Evolutionary conservation across 2,329 filamentous ascomycete species (phyloP), one percentile per base, ranked within the genome.

Genomic region (Botrytis fragariae): DNA sequence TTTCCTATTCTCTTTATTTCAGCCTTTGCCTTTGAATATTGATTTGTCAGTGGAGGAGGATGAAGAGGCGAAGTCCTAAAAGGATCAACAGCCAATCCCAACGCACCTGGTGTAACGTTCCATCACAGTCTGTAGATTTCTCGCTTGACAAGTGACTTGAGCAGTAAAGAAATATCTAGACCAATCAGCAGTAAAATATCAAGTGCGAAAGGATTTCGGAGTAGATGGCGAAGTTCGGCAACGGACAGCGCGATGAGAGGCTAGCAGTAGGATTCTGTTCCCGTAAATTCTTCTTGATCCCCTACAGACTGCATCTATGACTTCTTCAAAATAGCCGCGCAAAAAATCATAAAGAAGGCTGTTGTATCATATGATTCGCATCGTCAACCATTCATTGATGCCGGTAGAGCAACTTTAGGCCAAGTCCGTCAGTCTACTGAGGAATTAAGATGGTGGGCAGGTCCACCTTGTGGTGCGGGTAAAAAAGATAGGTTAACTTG

Each of bases 401-500:
- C 57, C 69, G 37, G 45, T 35, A 64, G 69, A 72, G 69, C 61
- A 72, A 68, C 37, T 72, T 72, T 68, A 59, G 70, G 62, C 62
- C 61, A 72, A 29, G 20, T 60, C 63, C 39, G 71, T 45, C 35
- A 20, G 61, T n/a, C 51, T 60, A 51, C 63, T 69, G 48, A 69
- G n/a, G 54, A 68, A 32, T 64, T 51, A n/a, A 45, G 39, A 57
- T 44, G 32, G 62, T 57, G 48, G 42, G 48, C 48, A 57, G 48
- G 44, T 25, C 57, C 29, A 48, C 48, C 39, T 44, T 69, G 42
- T 39, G 37, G 42, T 65, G 61, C 45, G 69, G 42, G 32, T 44
- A 63, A 51, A 64, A 35, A 57, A 62, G 32, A 20, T 72, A 60
- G 48, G 62, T 32, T 25, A 51, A 59, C 37, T 29, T 72, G 51